Base-by-base conservation (phyloP, 345 rosid genomes). In the Excoecaria cochinchinensis region DNA sequence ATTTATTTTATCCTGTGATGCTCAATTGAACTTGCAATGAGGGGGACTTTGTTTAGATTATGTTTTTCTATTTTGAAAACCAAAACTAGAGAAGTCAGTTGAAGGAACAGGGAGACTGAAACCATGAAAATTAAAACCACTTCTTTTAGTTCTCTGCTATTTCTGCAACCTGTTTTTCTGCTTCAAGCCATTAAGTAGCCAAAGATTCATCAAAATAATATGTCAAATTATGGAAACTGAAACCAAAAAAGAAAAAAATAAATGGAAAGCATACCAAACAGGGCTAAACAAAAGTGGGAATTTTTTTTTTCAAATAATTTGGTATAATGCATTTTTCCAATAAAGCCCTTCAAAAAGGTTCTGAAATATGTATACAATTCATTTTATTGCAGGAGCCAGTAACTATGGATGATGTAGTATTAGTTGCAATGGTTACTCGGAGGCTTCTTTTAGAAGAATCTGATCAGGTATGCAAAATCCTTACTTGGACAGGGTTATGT, bases 361-460 rank as follows among this genome's bases (percentile, higher is more conserved):
- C 57, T 64, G 56, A 44, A 47, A 36, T 38, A 22, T 7, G 46
- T 67, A 74, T 59, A 64, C 77, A 62, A 72, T 70, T 46, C 31
- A 36, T 62, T 19, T 63, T 64, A 36, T 71, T 86, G 82, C 76
- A 95, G 99, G 92, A 84, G 19, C 81, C 90, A 21, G 84, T 77
- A 77, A 77, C 87, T 70, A 86, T 95, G 95, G 95, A 89, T 78
- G 88, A 89, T 84, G 84, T 88, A 57, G 89, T 95, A 64, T 81
- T 90, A 74, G 86, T 90, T 82, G 94, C 98, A 79, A 91, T 95
- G 96, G 80, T 91, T 70, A 84, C 89, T 77, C 86, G 92, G 84
- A 89, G 98, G 86, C 97, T 95, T 85, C 89, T 93, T 72, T 73
- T 87, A 80, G 98, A 91, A 86, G 97, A 93, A 81, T 87, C 96